These are phyloP conservation scores for Mucor indicus DNA, from an alignment of 371 early-diverging fungal species.

Conservation along the genomic window DNA sequence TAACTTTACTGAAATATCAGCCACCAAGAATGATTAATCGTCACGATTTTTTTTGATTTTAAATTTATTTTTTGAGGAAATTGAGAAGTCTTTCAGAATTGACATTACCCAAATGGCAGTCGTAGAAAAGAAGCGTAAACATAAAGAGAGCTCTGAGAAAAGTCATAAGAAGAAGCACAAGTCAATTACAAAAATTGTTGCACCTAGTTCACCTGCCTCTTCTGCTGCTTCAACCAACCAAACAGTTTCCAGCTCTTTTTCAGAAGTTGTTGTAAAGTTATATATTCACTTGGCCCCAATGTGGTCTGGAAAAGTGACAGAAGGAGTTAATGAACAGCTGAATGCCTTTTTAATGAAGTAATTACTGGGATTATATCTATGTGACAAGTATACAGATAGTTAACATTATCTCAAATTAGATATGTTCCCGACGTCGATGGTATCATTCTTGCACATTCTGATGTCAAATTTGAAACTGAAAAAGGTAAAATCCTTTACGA, in stretches of 20 bases:
- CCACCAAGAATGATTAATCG: no score
- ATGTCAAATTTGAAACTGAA: constrained; percentile 57
- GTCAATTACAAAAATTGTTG: constrained; percentile 16
- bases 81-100: no score
- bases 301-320: constrained; percentile 62
- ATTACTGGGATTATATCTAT: no score
- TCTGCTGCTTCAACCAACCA: constrained; percentile 6
- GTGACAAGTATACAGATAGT: background rate
- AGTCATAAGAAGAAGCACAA: constrained; percentile 35
- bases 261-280: constrained; percentile 57
- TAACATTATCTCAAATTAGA: constrained; percentile 30
- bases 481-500: constrained; percentile 77
- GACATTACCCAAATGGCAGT: constrained; percentile 5
- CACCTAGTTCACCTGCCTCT: constrained; percentile 8
- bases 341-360: constrained; percentile 87
- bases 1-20: no score
- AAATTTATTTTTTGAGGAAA: no score
- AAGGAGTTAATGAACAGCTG: constrained; percentile 79
- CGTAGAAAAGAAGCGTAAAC: constrained; percentile 44
- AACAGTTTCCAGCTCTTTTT: constrained; percentile 39
- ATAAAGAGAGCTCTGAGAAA: constrained; percentile 33
- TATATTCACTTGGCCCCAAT: constrained; percentile 77
- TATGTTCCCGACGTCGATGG: constrained; percentile 86
- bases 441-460: constrained; percentile 79
- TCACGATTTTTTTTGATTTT: no score